phyloP scores from a whole-genome alignment of 2,329 filamentous ascomycete species.

The Penicillium sp. region DNA sequence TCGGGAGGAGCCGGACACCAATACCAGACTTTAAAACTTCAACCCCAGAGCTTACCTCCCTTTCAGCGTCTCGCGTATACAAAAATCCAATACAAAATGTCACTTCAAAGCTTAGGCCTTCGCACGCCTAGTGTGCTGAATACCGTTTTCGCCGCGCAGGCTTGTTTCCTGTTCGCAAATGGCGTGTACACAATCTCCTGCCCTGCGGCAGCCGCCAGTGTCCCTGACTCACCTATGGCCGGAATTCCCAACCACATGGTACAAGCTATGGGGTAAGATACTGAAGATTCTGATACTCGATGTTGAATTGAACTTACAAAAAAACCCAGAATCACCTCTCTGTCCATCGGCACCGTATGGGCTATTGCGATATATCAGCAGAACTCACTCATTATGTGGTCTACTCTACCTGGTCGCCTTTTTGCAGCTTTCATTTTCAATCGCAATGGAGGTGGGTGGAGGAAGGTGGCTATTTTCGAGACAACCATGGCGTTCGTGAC shows the following conservation, averaged over 20 bases:
- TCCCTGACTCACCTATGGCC: slow-evolving; percentile 1
- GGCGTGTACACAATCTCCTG: slow-evolving; percentile 4
- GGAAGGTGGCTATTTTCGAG: slow-evolving; percentile 2
- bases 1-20: too few relatives aligned
- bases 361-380: slow-evolving; percentile 14
- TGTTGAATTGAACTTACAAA: background rate
- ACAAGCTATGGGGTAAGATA: slow-evolving; percentile 2
- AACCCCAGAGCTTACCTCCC: too few relatives aligned
- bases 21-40: too few relatives aligned
- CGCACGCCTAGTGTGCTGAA: slow-evolving; percentile 3
- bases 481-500: background rate
- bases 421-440: slow-evolving; percentile 12
- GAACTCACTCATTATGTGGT: slow-evolving; percentile 9
- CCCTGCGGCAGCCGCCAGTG: slow-evolving; percentile 2
- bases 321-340: slow-evolving; percentile 2
- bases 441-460: slow-evolving; percentile 3
- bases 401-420: slow-evolving; percentile 9
- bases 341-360: slow-evolving; percentile 11
- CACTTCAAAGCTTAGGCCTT: background rate
- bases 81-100: slow-evolving; percentile 27
- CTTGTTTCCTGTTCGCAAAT: slow-evolving; percentile 8
- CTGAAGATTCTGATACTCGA: background rate
- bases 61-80: too few relatives aligned
- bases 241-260: background rate
- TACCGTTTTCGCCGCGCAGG: slow-evolving; percentile 7